Base-by-base conservation (phyloP, 1,284 basidiomycete species). In the Pseudozyma tsukubaensis region DNA sequence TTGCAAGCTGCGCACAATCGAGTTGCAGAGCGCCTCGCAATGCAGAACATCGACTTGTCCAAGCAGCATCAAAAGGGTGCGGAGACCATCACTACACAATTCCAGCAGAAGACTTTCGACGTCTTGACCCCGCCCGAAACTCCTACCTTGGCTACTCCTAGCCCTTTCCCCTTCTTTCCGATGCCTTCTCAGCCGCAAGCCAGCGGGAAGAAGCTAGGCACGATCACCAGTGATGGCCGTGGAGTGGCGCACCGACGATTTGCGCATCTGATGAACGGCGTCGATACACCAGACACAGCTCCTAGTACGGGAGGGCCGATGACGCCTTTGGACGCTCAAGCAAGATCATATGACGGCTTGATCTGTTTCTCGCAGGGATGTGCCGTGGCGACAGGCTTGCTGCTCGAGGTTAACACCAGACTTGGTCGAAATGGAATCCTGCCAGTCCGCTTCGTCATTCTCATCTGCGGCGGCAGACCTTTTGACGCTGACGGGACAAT, bases 321-420 rank as follows among this genome's bases (percentile, higher is more conserved):
- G 35, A 70, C 67, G 34, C 67, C 67, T 10, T 2, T 37, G 47
- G 53, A 62, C 21, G 18, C 7, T 8, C 32, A 13, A n/a, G 7
- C 4, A 0, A 43, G 19, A 37, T 13, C 32, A 0, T 76, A 66
- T 44, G 70, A 76, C 18, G 73, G 65, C 8, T 40, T 76, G 48
- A 62, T 76, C 29, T 72, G 73, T 59, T 76, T 76, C 21, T 76
- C 73, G 40, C 73, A 76, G 16, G 73, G 73, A 43, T 72, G 69
- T n/a, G 69, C 73, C 3, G 65, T 69, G 14, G 40, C 62, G 7
- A 70, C 73, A 3, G 70, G 65, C 36, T n/a, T 76, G 14, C 63
- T 72, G 3, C 34, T 68, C 48, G 50, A 62, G 39, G 45, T 52
- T 14, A 18, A 32, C n/a, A 9, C 37, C 12, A 43, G 51, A n/a